These are phyloP conservation scores for Epichloe coenophiala DNA, from an alignment of 2,329 filamentous ascomycete species.

Conservation along the genomic window DNA sequence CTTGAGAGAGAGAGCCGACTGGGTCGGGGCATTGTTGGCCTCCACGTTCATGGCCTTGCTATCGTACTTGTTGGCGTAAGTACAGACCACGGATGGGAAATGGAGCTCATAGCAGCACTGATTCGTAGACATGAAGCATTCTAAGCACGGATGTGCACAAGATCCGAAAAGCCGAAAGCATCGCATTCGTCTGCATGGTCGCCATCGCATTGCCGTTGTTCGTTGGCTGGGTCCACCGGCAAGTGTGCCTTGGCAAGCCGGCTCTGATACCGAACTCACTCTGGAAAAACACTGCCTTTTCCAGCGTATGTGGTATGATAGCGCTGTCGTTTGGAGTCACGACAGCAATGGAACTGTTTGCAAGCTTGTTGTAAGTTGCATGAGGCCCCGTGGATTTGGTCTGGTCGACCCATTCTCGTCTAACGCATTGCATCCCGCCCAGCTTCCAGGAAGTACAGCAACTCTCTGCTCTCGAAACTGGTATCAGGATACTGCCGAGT, in stretches of 20 bases:
- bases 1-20: slow-evolving; percentile 33
- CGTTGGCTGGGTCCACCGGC: slow-evolving; percentile 37
- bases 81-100: slow-evolving; percentile 3
- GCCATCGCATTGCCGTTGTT: slow-evolving; percentile 33
- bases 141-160: slow-evolving; percentile 25
- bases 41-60: slow-evolving; percentile 32
- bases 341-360: slow-evolving; percentile 33
- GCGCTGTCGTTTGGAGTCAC: slow-evolving; percentile 31
- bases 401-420: neutral
- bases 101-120: neutral
- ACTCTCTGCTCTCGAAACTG: slow-evolving; percentile 29
- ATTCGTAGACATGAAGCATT: slow-evolving; percentile 8
- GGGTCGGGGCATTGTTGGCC: slow-evolving; percentile 35
- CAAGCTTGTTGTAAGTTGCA: slow-evolving; percentile 31
- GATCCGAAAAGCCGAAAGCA: slow-evolving; percentile 29
- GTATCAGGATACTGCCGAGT: slow-evolving; percentile 31
- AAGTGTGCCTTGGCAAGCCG: slow-evolving; percentile 29
- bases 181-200: slow-evolving; percentile 31
- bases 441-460: slow-evolving; percentile 38
- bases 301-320: slow-evolving; percentile 37
- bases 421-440: neutral
- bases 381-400: neutral
- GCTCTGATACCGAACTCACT: slow-evolving; percentile 49
- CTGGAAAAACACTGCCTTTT: slow-evolving; percentile 45
- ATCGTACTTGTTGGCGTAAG: slow-evolving; percentile 40